Conservation (phyloP, 1,139 yeast species). For the Pichia sp. region DNA sequence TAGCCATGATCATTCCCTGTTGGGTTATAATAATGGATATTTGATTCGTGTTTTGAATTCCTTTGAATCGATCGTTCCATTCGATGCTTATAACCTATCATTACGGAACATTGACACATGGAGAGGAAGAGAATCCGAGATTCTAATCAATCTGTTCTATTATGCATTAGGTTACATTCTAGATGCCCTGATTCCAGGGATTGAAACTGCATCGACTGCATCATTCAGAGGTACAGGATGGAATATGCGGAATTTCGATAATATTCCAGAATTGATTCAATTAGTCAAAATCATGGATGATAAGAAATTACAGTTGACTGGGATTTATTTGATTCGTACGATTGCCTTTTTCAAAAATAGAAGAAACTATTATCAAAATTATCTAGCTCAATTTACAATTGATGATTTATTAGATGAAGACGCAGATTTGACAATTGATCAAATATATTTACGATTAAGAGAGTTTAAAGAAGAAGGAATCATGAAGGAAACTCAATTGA, state of each 20-base stretch:
- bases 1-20: slow-evolving; percentile 1
- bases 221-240: not conserved
- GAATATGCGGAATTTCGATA: not conserved
- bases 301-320: not conserved
- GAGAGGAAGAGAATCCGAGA: slow-evolving; percentile 4
- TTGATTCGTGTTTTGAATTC: slow-evolving; percentile 13
- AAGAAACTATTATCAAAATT: not conserved
- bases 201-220: not conserved
- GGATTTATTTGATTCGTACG: not conserved
- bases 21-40: slow-evolving; percentile 12
- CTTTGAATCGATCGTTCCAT: slow-evolving; percentile 15
- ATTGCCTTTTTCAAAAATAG: not conserved
- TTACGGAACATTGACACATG: not conserved
- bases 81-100: slow-evolving; percentile 7
- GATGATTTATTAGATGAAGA: not conserved
- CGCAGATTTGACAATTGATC: not conserved
- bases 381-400: not conserved
- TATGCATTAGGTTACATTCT: not conserved
- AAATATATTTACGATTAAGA: not conserved
- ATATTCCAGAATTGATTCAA: not conserved
- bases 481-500: slow-evolving; percentile 1
- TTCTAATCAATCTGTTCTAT: not conserved
- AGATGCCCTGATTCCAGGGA: not conserved
- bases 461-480: not conserved
- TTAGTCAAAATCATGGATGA: not conserved